Evolutionary conservation across 2,329 filamentous ascomycete species (phyloP).

Genomic region (Aspergillus pseudotamarii): DNA sequence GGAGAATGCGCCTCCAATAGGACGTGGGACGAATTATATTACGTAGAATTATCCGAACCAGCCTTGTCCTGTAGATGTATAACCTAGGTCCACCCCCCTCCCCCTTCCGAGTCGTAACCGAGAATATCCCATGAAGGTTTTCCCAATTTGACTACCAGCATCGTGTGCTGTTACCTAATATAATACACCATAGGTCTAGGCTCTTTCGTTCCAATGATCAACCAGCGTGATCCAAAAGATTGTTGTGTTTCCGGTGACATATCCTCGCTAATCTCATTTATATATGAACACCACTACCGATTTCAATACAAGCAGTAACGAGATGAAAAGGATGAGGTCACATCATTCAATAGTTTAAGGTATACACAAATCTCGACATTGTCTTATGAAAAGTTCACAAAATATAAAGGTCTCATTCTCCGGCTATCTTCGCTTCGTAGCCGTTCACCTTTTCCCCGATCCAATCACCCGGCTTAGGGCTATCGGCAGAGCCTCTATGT

Average conservation of each 20-base stretch:
- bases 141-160: neutral
- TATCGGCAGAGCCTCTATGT: neutral
- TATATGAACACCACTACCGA: neutral
- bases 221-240: neutral
- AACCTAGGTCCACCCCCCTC: neutral
- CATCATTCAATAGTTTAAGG: neutral
- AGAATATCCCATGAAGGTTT: neutral
- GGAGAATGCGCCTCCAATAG: neutral
- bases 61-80: neutral
- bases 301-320: neutral
- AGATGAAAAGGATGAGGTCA: neutral
- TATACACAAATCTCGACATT: neutral
- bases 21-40: neutral
- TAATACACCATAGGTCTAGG: neutral
- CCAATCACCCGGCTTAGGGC: neutral
- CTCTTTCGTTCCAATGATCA: neutral
- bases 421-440: neutral
- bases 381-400: neutral
- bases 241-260: neutral
- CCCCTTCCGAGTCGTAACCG: neutral
- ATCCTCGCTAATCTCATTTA: neutral
- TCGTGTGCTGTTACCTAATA: neutral
- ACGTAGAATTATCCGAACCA: neutral
- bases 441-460: neutral
- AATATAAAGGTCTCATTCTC: neutral